Percentiles rank a stretch among this genome's conserved stretches.
Evolutionary conservation across 2,329 filamentous ascomycete species (phyloP).

Genomic region (Penicillium occitanis): DNA sequence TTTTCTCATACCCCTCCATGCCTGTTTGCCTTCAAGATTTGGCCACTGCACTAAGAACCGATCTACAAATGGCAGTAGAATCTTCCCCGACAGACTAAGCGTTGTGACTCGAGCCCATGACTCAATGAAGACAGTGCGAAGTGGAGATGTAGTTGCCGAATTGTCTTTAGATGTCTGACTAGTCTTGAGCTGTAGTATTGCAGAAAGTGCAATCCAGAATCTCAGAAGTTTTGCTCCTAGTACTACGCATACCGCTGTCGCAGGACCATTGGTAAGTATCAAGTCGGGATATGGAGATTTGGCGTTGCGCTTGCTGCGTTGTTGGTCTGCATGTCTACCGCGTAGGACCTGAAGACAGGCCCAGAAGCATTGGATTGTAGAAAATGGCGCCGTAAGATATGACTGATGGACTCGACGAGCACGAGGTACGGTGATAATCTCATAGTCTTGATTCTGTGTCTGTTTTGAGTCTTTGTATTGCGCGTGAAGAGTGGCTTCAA

Average conservation of each 20-base stretch:
- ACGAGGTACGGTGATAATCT: conserved; percentile 62
- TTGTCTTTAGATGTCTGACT: conserved; percentile 16
- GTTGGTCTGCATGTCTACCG: conserved; percentile 38
- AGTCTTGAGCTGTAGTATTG: conserved; percentile 11
- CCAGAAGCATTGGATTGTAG: conserved; percentile 64
- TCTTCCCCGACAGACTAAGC: conserved; percentile 78
- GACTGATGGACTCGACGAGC: conserved; percentile 82
- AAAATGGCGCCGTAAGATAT: conserved; percentile 69
- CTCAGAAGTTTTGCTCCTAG: conserved; percentile 57
- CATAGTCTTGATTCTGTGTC: conserved; percentile 5
- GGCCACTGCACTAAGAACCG: conserved; percentile 81
- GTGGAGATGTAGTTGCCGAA: conserved; percentile 47
- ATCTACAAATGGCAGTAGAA: conserved; percentile 72
- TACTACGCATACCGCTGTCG: conserved; percentile 76
- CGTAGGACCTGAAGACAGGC: conserved; percentile 60
- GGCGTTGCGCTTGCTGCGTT: conserved; percentile 24
- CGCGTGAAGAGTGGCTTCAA: conserved; percentile 52
- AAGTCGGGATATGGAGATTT: conserved; percentile 63
- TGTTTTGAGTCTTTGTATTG: conserved; percentile 13
- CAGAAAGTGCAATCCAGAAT: conserved; percentile 44
- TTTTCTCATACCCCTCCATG: conserved; percentile 41
- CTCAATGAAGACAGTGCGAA: conserved; percentile 83
- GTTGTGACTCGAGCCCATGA: conserved; percentile 84
- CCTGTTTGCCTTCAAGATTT: conserved; percentile 53
- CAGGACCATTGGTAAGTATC: conserved; percentile 85